phyloP scores from a whole-genome alignment of 1,139 yeast species.

The Pichia sp. region DNA sequence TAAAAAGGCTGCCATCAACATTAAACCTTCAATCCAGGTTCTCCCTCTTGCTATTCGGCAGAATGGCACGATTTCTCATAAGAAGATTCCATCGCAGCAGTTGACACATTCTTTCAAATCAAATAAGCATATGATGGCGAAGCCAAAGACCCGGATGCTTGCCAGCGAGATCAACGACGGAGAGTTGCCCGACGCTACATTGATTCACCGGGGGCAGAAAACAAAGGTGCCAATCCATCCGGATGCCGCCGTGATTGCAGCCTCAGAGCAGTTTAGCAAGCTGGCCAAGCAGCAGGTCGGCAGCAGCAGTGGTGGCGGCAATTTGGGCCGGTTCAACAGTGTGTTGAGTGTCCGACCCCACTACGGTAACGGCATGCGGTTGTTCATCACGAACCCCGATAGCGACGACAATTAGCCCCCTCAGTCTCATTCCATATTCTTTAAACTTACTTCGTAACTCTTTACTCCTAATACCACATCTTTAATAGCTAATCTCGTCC shows the following conservation, averaged over 20 bases:
- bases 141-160: conserved; percentile 69
- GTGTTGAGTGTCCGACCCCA: conserved; percentile 24
- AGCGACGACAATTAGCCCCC: conserved; percentile 23
- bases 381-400: conserved; percentile 74
- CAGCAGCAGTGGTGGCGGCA: not conserved
- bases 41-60: conserved; percentile 21
- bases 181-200: conserved; percentile 38
- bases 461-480: no score
- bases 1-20: conserved; percentile 7
- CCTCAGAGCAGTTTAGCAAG: conserved; percentile 28
- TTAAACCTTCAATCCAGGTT: conserved; percentile 13
- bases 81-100: conserved; percentile 27
- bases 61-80: conserved; percentile 20
- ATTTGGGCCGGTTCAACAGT: conserved; percentile 29
- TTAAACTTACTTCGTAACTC: no score
- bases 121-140: conserved; percentile 46
- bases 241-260: conserved; percentile 31
- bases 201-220: conserved; percentile 26
- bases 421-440: no score
- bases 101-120: conserved; percentile 11
- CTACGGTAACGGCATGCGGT: conserved; percentile 28
- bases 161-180: conserved; percentile 77
- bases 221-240: conserved; percentile 31
- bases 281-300: conserved; percentile 18
- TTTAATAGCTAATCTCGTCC: no score